Evolutionary conservation across 2,329 filamentous ascomycete genomes (phyloP).

Genomic region (Macrophomina tecta): DNA sequence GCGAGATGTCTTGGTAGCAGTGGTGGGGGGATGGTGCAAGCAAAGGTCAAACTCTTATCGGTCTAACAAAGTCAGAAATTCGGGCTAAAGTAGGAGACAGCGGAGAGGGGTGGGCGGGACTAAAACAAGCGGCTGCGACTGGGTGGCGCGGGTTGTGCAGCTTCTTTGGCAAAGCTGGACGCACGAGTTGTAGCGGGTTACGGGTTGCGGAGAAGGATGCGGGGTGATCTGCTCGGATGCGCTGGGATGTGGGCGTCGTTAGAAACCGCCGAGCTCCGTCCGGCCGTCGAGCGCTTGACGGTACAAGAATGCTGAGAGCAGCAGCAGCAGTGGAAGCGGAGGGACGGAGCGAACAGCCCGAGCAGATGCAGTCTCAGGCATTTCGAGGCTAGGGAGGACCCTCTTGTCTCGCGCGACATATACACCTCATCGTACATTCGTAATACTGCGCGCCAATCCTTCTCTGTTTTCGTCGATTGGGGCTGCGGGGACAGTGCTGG

Average conservation of each 20-base stretch:
- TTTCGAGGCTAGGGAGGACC: background rate
- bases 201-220: constrained; percentile 18
- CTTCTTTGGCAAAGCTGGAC: background rate
- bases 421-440: background rate
- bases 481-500: background rate
- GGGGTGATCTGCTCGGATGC: constrained; percentile 10
- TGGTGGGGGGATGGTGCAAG: constrained; percentile 9
- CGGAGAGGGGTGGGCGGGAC: background rate
- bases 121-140: background rate
- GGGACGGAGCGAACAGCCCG: background rate
- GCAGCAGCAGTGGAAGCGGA: background rate
- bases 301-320: background rate
- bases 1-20: background rate
- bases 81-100: background rate
- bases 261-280: too few species aligned
- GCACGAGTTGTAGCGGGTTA: constrained; percentile 2
- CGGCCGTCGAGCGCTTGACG: background rate
- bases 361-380: background rate
- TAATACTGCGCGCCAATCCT: constrained; percentile 9
- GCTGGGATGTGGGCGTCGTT: background rate
- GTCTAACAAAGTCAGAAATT: constrained; percentile 10
- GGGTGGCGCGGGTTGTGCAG: background rate
- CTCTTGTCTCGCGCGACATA: background rate
- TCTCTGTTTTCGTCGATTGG: background rate
- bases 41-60: constrained; percentile 7